These are phyloP conservation scores for Calonectria pseudoreteaudii DNA, from an alignment of 2,329 filamentous ascomycete species.

Conservation along the genomic window DNA sequence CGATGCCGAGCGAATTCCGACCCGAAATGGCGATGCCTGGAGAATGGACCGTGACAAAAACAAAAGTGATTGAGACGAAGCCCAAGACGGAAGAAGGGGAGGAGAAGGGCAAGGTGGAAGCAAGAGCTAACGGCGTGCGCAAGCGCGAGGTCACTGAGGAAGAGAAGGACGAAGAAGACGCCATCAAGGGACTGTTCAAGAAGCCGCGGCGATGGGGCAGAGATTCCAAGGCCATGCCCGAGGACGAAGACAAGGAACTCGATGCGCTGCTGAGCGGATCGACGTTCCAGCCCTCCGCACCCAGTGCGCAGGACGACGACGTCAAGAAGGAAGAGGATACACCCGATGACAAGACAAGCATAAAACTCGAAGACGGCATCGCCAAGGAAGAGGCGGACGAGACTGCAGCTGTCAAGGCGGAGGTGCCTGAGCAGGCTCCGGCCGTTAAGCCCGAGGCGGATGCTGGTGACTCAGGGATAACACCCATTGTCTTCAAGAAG, in stretches of 20 bases:
- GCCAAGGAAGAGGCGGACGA: slow-evolving; percentile 19
- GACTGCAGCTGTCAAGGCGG: slow-evolving; percentile 53
- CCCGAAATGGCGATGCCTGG: slow-evolving; percentile 88
- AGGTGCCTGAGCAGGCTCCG: slow-evolving; percentile 45
- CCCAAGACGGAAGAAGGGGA: slow-evolving; percentile 51
- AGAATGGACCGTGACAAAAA: slow-evolving; percentile 83
- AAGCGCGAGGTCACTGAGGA: slow-evolving; percentile 73
- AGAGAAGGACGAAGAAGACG: slow-evolving; percentile 70
- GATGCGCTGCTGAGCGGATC: slow-evolving; percentile 68
- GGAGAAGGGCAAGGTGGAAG: slow-evolving; percentile 55
- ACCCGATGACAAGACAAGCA: slow-evolving; percentile 32
- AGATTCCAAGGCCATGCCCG: slow-evolving; percentile 61
- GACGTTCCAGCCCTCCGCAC: slow-evolving; percentile 38
- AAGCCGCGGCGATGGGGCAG: slow-evolving; percentile 67
- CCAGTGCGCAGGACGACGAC: slow-evolving; percentile 43
- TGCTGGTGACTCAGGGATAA: slow-evolving; percentile 36
- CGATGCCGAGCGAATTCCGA: slow-evolving; percentile 82
- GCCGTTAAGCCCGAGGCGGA: slow-evolving; percentile 47
- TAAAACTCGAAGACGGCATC: slow-evolving; percentile 47
- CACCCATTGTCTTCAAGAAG: slow-evolving; percentile 81
- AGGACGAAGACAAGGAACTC: slow-evolving; percentile 66
- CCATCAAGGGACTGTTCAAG: slow-evolving; percentile 70
- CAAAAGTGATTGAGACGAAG: slow-evolving; percentile 66
- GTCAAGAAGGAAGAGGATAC: slow-evolving; percentile 33
- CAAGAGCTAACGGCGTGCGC: slow-evolving; percentile 66